Evolutionary conservation across 129 eudicot species (phyloP).

Genomic region (Ambrosia artemisiifolia): DNA sequence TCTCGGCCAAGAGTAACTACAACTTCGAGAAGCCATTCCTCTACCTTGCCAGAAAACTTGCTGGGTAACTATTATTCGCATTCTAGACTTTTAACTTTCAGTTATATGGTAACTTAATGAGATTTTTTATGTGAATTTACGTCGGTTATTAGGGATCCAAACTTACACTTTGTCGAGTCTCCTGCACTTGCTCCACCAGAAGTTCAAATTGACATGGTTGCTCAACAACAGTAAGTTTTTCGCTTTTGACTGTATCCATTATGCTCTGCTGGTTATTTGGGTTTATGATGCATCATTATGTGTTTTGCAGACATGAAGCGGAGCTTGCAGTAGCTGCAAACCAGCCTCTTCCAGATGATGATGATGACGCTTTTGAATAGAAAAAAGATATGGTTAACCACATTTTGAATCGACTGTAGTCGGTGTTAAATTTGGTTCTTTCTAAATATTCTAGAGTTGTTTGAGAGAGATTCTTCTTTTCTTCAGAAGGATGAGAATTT

Average conservation of each 20-base stretch:
- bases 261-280: neutral
- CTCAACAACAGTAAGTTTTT: slow-evolving; percentile 62
- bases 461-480: too few species aligned
- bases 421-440: neutral
- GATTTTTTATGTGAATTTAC: neutral
- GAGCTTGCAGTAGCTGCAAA: slow-evolving; percentile 52
- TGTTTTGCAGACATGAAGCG: slow-evolving; percentile 48
- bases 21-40: slow-evolving; percentile 84
- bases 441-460: neutral
- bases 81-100: neutral
- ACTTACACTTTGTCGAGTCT: slow-evolving; percentile 78
- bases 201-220: slow-evolving; percentile 66
- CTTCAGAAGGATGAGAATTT: slow-evolving; percentile 6
- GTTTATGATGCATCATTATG: neutral
- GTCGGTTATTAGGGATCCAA: slow-evolving; percentile 45
- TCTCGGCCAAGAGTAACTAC: slow-evolving; percentile 82
- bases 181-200: slow-evolving; percentile 92
- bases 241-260: neutral
- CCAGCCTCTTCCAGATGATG: slow-evolving; percentile 73
- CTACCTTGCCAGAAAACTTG: slow-evolving; percentile 74
- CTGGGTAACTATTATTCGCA: slow-evolving; percentile 42
- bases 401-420: neutral
- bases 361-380: slow-evolving; percentile 62
- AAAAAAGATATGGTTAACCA: neutral
- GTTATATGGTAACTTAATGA: too few species aligned